Base-by-base conservation (phyloP, 371 early-diverging fungal species). In the Lichtheimia ornata region DNA sequence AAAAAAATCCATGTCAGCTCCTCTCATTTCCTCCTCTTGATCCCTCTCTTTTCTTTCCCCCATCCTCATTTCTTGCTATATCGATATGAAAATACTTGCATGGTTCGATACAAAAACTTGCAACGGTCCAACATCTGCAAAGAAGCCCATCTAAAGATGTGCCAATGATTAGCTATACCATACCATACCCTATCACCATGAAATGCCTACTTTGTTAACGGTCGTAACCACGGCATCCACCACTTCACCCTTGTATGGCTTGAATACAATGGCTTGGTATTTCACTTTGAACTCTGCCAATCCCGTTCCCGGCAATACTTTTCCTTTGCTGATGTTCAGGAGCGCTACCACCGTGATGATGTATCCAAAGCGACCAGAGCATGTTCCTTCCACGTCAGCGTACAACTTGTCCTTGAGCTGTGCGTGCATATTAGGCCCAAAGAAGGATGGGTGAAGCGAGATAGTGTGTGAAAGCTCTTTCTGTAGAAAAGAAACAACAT, bases 251-350 rank as follows among this genome's bases (percentile, higher is more conserved):
- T 94, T 97, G 78, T 94, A 96, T 18, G 99, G 99, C 70, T 95
- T 97, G 67, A 98, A 94, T 5, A 98, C 94, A 63, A 99, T 90
- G 6, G 99, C 99, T 64, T 91, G 92, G 77, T 99, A 99, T 40
- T 86, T 82, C 14, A 99, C 92, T 40, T 83, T 83, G 76, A 97
- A 99, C 74, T 97, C 96, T 22, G 97, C 98, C 53, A 88, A 79
- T 2, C 99, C 99, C 14, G 86, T 84, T 5, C 91, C 90, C 11
- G 92, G 87, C 55, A 96, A 81, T 28, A 98, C 84, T 56, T 92
- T 91, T 35, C 98, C 98, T 63, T 83, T 89, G 27, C 93, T 88
- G 58, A 94, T 87, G 42, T 87, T 86, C 13, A 62, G 50, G 13
- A 97, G 73, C n/a, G 88, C 84, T 35, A 97, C 81, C 22, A 98